A percentile compares a stretch with the other conserved stretches of the same genome.
These are phyloP conservation scores for Liquidambar formosana DNA, from an alignment of 164 flowering plant species.

Conservation along the genomic window DNA sequence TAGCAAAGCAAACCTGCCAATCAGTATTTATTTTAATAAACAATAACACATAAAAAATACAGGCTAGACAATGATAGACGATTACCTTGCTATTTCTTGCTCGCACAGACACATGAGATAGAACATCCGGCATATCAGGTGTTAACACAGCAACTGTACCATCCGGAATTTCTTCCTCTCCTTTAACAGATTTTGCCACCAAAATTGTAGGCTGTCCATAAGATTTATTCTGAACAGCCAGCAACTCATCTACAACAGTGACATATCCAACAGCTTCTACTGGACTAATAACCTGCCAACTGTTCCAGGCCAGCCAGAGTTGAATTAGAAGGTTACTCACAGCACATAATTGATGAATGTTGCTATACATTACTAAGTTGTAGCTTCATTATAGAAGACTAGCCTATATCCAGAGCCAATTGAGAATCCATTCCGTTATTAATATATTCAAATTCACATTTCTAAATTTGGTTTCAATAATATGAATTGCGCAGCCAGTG, in stretches of 20 bases:
- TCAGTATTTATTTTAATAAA: neutral
- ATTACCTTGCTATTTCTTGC: slow-evolving; percentile 95
- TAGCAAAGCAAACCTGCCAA: slow-evolving; percentile 88
- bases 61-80: slow-evolving; percentile 1
- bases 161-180: slow-evolving; percentile 99
- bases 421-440: no score
- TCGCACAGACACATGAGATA: slow-evolving; percentile 98
- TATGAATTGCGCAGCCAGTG: slow-evolving; percentile 1
- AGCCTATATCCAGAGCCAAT: neutral
- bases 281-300: slow-evolving; percentile 99
- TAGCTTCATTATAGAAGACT: neutral
- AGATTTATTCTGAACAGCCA: slow-evolving; percentile 80
- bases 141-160: slow-evolving; percentile 96
- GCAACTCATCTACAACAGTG: slow-evolving; percentile 80
- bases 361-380: neutral
- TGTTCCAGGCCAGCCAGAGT: slow-evolving; percentile 39
- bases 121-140: slow-evolving; percentile 98
- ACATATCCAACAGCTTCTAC: slow-evolving; percentile 89
- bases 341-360: neutral
- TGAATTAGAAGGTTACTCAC: slow-evolving; percentile 22
- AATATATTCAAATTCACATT: neutral
- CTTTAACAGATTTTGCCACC: slow-evolving; percentile 86
- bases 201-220: slow-evolving; percentile 79
- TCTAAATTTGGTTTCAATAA: slow-evolving; percentile 4
- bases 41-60: neutral